A percentile compares a stretch with the other conserved stretches of the same genome.
Evolutionary conservation across 2,329 filamentous ascomycete genomes (phyloP).

Genomic region (Hypoxylon rubiginosum): DNA sequence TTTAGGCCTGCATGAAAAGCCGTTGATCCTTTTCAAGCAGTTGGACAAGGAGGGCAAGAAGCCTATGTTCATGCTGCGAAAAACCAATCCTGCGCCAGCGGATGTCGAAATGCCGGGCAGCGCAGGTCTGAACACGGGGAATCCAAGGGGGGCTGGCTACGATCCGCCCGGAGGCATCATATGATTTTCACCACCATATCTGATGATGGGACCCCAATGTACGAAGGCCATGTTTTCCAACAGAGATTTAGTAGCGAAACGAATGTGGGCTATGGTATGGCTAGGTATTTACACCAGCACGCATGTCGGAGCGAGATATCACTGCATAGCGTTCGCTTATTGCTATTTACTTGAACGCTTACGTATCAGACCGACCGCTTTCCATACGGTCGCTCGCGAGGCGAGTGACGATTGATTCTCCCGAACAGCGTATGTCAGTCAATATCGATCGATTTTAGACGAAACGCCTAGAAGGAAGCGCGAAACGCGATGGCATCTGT

Average conservation of each 20-base stretch:
- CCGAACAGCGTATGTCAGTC: not conserved
- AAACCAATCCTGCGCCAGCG: slow-evolving; percentile 68
- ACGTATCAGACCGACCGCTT: slow-evolving; percentile 7
- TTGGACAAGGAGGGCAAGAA: slow-evolving; percentile 97
- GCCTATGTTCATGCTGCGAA: slow-evolving; percentile 98
- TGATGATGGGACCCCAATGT: slow-evolving; percentile 12
- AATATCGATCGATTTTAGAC: not conserved
- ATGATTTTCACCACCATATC: slow-evolving; percentile 49
- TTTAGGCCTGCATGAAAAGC: slow-evolving; percentile 90
- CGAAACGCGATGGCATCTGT: slow-evolving; percentile 4
- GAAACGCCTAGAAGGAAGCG: not conserved
- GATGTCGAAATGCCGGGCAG: slow-evolving; percentile 67
- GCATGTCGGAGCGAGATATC: slow-evolving; percentile 15
- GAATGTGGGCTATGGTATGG: slow-evolving; percentile 9
- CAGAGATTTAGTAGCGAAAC: slow-evolving; percentile 20
- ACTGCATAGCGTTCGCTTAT: slow-evolving; percentile 33
- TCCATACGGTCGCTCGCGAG: not conserved
- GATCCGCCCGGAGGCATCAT: slow-evolving; percentile 73
- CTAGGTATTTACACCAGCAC: slow-evolving; percentile 10
- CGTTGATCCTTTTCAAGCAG: slow-evolving; percentile 96
- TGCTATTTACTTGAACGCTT: slow-evolving; percentile 23
- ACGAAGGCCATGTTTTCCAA: slow-evolving; percentile 21
- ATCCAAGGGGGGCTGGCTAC: slow-evolving; percentile 62
- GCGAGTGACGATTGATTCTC: not conserved
- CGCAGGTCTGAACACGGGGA: slow-evolving; percentile 63